phyloP scores from a whole-genome alignment of 2,329 filamentous ascomycete genomes.

The Paecilomyces variotii region DNA sequence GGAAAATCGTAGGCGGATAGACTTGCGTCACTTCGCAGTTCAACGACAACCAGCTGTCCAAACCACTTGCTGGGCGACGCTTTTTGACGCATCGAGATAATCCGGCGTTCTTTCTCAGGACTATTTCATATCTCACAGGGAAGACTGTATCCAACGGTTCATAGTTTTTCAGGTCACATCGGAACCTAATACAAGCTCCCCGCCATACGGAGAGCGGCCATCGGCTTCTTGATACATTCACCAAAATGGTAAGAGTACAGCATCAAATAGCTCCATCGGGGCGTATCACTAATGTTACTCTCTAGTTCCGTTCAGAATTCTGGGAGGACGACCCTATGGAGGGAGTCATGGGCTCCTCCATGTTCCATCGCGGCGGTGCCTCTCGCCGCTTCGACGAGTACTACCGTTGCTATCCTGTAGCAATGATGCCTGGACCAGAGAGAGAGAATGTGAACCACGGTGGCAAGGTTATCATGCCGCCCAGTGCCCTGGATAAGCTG shows the following conservation, averaged over 20 bases:
- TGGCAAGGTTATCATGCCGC: conserved; percentile 96
- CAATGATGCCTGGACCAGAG: conserved; percentile 87
- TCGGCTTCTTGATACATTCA: neutral
- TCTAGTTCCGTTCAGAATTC: conserved; percentile 39
- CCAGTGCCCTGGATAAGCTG: conserved; percentile 92
- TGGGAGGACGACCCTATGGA: conserved; percentile 47
- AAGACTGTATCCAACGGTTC: neutral
- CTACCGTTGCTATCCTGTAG: conserved; percentile 92
- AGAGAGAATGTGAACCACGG: conserved; percentile 88
- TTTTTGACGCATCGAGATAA: neutral
- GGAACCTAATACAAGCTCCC: neutral
- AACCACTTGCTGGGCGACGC: neutral
- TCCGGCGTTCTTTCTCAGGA: too few relatives aligned
- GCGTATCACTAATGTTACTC: neutral
- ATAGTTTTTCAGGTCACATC: neutral
- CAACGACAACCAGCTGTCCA: neutral
- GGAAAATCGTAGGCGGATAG: conserved; percentile 31
- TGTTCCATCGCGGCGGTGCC: conserved; percentile 42
- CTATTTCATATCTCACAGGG: neutral
- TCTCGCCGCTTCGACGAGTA: conserved; percentile 92
- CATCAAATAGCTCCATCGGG: conserved; percentile 2
- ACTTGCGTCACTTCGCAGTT: conserved; percentile 27
- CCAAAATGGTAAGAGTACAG: conserved; percentile 1
- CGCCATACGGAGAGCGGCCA: neutral
- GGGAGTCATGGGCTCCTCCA: conserved; percentile 46